A percentile compares a stretch with the other conserved stretches of the same genome.
phyloP scores from a whole-genome alignment of 306 rosid species.

The Calophaca sinica region DNA sequence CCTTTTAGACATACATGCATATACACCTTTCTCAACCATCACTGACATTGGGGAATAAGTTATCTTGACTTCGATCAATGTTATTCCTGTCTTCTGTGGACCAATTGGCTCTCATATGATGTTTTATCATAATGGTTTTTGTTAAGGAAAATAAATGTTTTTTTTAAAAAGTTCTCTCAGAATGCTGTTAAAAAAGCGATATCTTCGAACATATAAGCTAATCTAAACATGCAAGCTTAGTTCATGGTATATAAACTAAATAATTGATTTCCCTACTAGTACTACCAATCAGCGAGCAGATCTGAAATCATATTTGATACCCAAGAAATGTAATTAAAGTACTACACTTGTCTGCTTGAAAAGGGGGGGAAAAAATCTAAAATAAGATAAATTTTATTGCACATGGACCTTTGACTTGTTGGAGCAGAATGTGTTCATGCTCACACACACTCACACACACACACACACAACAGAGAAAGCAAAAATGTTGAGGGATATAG shows the following conservation, averaged over 20 bases:
- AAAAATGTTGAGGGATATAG: too few species aligned
- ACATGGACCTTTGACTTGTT: conserved; percentile 15
- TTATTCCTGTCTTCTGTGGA: conserved; percentile 19
- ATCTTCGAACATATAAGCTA: neutral
- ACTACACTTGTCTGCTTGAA: neutral
- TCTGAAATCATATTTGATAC: conserved; percentile 35
- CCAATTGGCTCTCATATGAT: conserved; percentile 1
- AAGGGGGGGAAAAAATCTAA: conserved; percentile 20
- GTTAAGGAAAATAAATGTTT: neutral
- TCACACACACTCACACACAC: too few species aligned
- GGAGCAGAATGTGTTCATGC: too few species aligned
- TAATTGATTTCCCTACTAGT: conserved; percentile 1
- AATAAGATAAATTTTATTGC: conserved; percentile 12
- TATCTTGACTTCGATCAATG: conserved; percentile 4
- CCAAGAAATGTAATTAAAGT: conserved; percentile 11
- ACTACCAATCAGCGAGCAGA: neutral
- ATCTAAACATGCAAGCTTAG: neutral
- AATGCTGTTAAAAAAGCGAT: neutral
- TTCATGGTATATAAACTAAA: neutral
- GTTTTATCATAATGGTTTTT: neutral
- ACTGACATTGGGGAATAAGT: conserved; percentile 10
- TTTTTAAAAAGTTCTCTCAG: neutral
- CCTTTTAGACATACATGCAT: conserved; percentile 13
- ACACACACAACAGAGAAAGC: too few species aligned
- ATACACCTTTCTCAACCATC: conserved; percentile 13